These are phyloP conservation scores for Linnemannia elongata DNA, from an alignment of 192 early-diverging fungal genomes.

Conservation along the genomic window DNA sequence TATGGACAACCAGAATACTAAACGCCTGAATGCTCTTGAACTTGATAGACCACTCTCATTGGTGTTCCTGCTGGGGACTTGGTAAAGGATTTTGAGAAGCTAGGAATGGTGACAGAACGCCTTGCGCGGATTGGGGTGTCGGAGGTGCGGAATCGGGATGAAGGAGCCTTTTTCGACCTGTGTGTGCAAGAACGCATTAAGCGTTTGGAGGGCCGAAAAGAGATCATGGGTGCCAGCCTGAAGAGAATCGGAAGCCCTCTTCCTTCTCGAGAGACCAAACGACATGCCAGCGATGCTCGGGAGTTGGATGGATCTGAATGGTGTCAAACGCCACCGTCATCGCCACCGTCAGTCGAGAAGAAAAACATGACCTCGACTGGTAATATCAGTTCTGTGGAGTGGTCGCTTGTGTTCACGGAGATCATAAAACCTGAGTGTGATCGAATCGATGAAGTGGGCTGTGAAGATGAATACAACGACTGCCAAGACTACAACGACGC, in stretches of 20 bases:
- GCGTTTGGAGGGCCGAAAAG: too few relatives aligned
- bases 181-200: neutral
- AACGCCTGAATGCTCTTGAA: neutral
- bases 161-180: slow-evolving; percentile 6
- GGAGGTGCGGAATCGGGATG: neutral
- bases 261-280: neutral
- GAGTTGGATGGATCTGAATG: neutral
- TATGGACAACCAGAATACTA: too few relatives aligned
- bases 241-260: neutral
- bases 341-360: neutral
- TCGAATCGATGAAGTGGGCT: too few relatives aligned
- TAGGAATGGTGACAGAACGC: neutral
- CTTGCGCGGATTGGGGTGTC: slow-evolving; percentile 26
- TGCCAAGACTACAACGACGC: too few relatives aligned
- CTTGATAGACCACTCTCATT: slow-evolving; percentile 9
- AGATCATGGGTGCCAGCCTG: neutral
- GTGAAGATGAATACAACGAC: too few relatives aligned
- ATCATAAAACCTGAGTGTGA: neutral
- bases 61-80: slow-evolving; percentile 18
- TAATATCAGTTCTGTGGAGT: neutral
- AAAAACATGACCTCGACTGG: neutral
- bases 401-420: neutral
- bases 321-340: neutral
- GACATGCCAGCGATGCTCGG: neutral
- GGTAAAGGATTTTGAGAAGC: neutral